These are phyloP conservation scores for Penicillium robsamsonii DNA, from an alignment of 495 filamentous ascomycete species.

Conservation along the genomic window DNA sequence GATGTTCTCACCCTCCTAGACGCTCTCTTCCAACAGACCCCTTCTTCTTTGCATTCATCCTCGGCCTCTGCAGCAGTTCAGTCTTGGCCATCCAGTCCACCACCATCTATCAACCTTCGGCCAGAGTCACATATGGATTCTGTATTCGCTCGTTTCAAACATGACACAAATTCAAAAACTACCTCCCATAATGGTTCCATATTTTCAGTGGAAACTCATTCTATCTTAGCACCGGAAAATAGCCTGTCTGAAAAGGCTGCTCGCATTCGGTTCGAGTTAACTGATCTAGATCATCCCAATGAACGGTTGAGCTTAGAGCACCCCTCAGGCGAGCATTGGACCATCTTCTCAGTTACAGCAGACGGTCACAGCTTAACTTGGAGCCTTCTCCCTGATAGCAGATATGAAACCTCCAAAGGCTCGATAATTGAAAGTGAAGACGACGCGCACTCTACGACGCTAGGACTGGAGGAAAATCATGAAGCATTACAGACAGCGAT, in stretches of 20 bases:
- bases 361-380: slow-evolving; percentile 67
- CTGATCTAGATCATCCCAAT: slow-evolving; percentile 38
- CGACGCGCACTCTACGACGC: slow-evolving; percentile 59
- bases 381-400: slow-evolving; percentile 55
- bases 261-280: slow-evolving; percentile 46
- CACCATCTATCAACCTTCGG: slow-evolving; percentile 10
- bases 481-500: slow-evolving; percentile 81
- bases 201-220: slow-evolving; percentile 32
- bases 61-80: slow-evolving; percentile 19
- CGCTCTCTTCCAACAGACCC: slow-evolving; percentile 38
- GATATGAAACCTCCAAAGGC: slow-evolving; percentile 13
- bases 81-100: slow-evolving; percentile 16
- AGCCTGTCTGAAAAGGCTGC: slow-evolving; percentile 35
- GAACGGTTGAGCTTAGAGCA: slow-evolving; percentile 36
- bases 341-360: slow-evolving; percentile 69
- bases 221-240: slow-evolving; percentile 26
- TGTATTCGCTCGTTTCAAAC: slow-evolving; percentile 29
- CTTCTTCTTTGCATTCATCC: slow-evolving; percentile 27
- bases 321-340: slow-evolving; percentile 45
- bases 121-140: slow-evolving; percentile 24
- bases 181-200: slow-evolving; percentile 25
- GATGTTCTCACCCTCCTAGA: slow-evolving; percentile 43
- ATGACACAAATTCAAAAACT: slow-evolving; percentile 17
- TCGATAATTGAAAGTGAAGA: slow-evolving; percentile 39
- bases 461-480: slow-evolving; percentile 76